These are phyloP conservation scores for Colletotrichum sp. DNA, from an alignment of 2,329 filamentous ascomycete species.

Conservation along the genomic window DNA sequence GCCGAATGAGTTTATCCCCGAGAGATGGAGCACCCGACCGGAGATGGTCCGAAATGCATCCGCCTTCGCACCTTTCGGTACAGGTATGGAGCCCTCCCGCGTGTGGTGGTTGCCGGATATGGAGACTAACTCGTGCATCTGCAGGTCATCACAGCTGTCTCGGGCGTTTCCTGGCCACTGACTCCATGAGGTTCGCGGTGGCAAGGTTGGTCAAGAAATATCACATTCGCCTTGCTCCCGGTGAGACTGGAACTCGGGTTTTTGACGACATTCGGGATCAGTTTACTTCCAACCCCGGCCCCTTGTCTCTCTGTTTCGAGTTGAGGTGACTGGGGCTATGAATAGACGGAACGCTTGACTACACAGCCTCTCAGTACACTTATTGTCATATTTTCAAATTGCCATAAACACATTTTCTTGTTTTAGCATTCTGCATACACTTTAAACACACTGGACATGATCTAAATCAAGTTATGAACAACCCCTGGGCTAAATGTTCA, in stretches of 20 bases:
- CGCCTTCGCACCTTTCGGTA: slow-evolving; percentile 37
- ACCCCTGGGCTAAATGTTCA: background rate
- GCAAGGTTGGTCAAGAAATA: slow-evolving; percentile 18
- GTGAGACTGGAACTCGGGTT: slow-evolving; percentile 14
- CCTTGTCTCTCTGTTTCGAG: slow-evolving; percentile 18
- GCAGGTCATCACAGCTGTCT: slow-evolving; percentile 19
- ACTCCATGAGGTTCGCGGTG: slow-evolving; percentile 18
- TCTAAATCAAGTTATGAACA: background rate
- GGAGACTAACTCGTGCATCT: background rate
- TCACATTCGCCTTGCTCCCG: slow-evolving; percentile 7
- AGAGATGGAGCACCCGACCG: slow-evolving; percentile 38
- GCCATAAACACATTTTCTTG: background rate
- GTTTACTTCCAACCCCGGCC: slow-evolving; percentile 18
- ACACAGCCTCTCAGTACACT: background rate
- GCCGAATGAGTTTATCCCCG: slow-evolving; percentile 38
- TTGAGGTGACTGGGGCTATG: slow-evolving; percentile 2
- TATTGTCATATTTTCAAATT: background rate
- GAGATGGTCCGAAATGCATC: slow-evolving; percentile 35
- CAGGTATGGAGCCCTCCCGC: slow-evolving; percentile 22
- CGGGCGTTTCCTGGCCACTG: slow-evolving; percentile 15
- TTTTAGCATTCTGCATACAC: background rate
- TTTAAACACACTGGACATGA: background rate
- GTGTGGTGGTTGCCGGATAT: background rate
- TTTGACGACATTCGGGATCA: slow-evolving; percentile 18
- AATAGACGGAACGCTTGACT: background rate